Conservation (phyloP, 2,329 filamentous ascomycete species). For the Nothopassalora personata region DNA sequence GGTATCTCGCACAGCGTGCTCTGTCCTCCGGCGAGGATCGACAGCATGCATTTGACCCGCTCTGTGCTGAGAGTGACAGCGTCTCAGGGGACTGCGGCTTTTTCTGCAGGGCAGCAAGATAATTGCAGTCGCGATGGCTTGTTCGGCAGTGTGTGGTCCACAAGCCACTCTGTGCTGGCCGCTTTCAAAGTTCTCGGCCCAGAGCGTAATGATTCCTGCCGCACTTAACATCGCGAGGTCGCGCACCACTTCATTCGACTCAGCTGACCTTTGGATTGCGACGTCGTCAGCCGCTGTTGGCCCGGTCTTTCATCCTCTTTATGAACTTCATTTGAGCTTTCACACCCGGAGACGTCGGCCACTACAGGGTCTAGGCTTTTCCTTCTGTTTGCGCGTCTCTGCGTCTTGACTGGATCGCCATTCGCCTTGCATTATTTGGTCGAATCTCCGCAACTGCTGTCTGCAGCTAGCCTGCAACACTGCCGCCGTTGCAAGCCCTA, state of each 20-base stretch:
- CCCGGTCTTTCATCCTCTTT: background rate
- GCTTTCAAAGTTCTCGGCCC: conserved; percentile 8
- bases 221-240: conserved; percentile 5
- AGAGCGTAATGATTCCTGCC: conserved; percentile 4
- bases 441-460: conserved; percentile 20
- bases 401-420: conserved; percentile 17
- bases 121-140: conserved; percentile 11
- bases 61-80: conserved; percentile 12
- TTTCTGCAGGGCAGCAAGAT: conserved; percentile 10
- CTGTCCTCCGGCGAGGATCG: conserved; percentile 10
- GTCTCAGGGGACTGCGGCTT: conserved; percentile 1
- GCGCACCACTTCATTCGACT: background rate
- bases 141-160: conserved; percentile 4
- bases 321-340: background rate
- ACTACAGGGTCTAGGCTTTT: conserved; percentile 8
- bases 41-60: conserved; percentile 17
- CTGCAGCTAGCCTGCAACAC: conserved; percentile 17
- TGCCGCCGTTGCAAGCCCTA: conserved; percentile 10
- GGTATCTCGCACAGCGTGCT: conserved; percentile 6
- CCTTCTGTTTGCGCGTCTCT: conserved; percentile 9
- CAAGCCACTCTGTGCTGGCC: conserved; percentile 13
- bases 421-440: conserved; percentile 17
- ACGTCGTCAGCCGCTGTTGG: conserved; percentile 1
- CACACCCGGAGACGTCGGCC: background rate
- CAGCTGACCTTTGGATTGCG: conserved; percentile 1